A percentile compares a stretch with the other conserved stretches of the same genome.
These are phyloP conservation scores for Cardamine resedifolia DNA, from an alignment of 345 rosid species.

Conservation along the genomic window DNA sequence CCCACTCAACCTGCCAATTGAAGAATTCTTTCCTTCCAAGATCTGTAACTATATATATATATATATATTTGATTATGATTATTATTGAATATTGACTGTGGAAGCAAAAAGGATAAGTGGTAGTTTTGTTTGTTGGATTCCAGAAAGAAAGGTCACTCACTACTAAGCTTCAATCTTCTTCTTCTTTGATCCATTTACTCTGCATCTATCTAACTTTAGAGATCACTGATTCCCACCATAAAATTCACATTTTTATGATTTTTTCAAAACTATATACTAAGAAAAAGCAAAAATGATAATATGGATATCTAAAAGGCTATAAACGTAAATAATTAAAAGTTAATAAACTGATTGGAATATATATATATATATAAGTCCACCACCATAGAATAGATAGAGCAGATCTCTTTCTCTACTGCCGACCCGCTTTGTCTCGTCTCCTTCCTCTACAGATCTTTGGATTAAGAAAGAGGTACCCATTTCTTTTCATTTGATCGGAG, in stretches of 20 bases:
- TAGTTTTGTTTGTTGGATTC: conserved; percentile 7
- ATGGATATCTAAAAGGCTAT: not conserved
- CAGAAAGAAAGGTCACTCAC: not conserved
- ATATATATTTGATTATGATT: conserved; percentile 7
- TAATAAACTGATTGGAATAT: too few relatives aligned
- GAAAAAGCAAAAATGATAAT: too few relatives aligned
- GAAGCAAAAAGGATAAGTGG: too few relatives aligned
- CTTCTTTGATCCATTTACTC: not conserved
- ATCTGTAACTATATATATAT: conserved; percentile 9
- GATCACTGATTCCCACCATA: too few relatives aligned
- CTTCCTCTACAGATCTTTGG: conserved; percentile 20
- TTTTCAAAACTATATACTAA: too few relatives aligned
- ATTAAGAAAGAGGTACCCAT: conserved; percentile 18
- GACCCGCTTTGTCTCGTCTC: not conserved
- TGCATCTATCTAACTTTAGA: too few relatives aligned
- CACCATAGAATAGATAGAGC: not conserved
- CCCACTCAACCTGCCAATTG: conserved; percentile 36
- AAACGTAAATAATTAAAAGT: not conserved
- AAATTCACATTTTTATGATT: too few relatives aligned
- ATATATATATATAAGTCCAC: not conserved
- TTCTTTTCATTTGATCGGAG: not conserved
- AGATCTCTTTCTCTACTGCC: not conserved
- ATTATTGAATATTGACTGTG: conserved; percentile 3
- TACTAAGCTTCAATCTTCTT: not conserved
- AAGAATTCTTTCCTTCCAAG: not conserved